Percentiles rank a stretch among this genome's conserved stretches.
Evolutionary conservation across 2,329 filamentous ascomycete genomes (phyloP).

Genomic region (Epichloe typhina): DNA sequence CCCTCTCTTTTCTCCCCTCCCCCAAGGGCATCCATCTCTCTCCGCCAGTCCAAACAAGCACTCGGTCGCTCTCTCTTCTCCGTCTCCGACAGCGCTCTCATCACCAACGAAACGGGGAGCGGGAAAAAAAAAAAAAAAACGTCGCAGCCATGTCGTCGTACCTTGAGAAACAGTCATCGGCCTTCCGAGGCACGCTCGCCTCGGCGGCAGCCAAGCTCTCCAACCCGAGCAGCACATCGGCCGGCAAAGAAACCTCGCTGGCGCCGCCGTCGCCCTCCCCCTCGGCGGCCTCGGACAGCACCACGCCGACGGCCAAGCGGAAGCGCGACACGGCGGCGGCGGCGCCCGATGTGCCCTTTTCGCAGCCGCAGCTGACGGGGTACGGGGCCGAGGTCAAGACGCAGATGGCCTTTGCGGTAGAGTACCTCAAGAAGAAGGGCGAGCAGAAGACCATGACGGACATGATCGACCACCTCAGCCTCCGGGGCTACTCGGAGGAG

Average conservation of each 20-base stretch:
- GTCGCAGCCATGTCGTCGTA: slow-evolving; percentile 42
- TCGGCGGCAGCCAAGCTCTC: slow-evolving; percentile 51
- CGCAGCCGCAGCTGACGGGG: slow-evolving; percentile 62
- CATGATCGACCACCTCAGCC: slow-evolving; percentile 68
- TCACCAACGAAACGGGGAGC: too few species aligned
- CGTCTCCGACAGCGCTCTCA: too few species aligned
- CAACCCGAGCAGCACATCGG: slow-evolving; percentile 33
- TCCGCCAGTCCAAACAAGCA: background rate
- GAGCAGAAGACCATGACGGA: slow-evolving; percentile 58
- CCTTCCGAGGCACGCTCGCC: slow-evolving; percentile 47
- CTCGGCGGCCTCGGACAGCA: slow-evolving; percentile 42
- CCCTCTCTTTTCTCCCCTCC: background rate
- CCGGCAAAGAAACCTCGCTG: slow-evolving; percentile 25
- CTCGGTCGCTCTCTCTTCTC: too few species aligned
- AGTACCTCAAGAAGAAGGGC: slow-evolving; percentile 64
- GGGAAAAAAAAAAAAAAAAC: background rate
- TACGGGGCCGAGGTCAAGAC: slow-evolving; percentile 73
- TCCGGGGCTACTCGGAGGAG: slow-evolving; percentile 48
- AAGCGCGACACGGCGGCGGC: slow-evolving; percentile 35
- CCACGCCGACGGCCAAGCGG: slow-evolving; percentile 51
- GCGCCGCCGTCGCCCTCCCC: slow-evolving; percentile 49
- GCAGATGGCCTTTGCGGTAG: slow-evolving; percentile 75
- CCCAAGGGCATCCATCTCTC: background rate
- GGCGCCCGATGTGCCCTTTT: slow-evolving; percentile 46
- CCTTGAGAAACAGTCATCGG: slow-evolving; percentile 51